Conservation (phyloP, 371 early-diverging fungal species). For the Mortierella sp. region DNA sequence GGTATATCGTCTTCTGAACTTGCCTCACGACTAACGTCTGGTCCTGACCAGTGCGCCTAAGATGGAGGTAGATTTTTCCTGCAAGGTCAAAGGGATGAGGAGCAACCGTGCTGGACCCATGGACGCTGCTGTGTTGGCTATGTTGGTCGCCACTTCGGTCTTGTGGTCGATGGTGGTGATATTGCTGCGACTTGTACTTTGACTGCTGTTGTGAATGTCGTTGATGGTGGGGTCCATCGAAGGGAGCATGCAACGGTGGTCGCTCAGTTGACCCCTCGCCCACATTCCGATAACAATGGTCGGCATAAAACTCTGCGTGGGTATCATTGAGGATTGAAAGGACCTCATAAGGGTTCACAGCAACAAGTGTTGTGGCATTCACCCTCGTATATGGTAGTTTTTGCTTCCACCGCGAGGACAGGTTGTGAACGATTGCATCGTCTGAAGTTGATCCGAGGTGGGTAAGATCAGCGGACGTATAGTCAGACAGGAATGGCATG, state of each 20-base stretch:
- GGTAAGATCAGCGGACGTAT: constrained; percentile 46
- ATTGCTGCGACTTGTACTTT: constrained; percentile 9
- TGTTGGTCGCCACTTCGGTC: constrained; percentile 20
- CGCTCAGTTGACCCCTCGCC: not conserved
- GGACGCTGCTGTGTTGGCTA: constrained; percentile 35
- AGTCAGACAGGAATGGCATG: constrained; percentile 45
- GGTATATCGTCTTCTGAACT: not conserved
- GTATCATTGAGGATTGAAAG: constrained; percentile 67
- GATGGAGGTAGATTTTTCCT: constrained; percentile 76
- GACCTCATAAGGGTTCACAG: constrained; percentile 62
- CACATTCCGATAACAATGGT: constrained; percentile 55
- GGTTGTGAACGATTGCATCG: constrained; percentile 48
- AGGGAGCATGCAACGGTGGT: not conserved
- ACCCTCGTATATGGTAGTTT: constrained; percentile 68
- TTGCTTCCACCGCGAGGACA: constrained; percentile 49
- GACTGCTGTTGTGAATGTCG: not conserved
- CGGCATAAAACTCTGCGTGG: constrained; percentile 55
- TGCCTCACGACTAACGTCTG: constrained; percentile 83
- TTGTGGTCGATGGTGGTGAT: not conserved
- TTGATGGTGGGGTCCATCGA: not conserved
- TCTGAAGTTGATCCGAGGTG: constrained; percentile 49
- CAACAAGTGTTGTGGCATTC: constrained; percentile 66
- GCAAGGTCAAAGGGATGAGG: constrained; percentile 74
- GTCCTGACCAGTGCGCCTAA: constrained; percentile 86
- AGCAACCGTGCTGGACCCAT: constrained; percentile 33